Evolutionary conservation across 164 flowering plant species (phyloP).

Genomic region (Chimonanthus salicifolius): DNA sequence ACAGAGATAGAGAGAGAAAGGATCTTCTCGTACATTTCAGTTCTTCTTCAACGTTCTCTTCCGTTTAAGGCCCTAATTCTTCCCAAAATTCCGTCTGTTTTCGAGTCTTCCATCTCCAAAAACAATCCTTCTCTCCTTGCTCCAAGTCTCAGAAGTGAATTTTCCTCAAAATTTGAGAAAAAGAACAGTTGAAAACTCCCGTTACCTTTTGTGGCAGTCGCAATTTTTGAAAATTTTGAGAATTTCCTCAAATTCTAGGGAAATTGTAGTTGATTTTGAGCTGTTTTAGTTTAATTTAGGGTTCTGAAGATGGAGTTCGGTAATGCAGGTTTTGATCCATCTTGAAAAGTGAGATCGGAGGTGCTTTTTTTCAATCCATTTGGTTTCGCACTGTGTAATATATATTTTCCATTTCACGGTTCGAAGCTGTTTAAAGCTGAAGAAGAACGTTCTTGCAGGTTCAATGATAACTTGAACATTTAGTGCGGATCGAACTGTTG

Average conservation of each 20-base stretch:
- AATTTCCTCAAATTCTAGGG: not conserved
- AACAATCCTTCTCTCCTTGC: not conserved
- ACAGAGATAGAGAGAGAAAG: not conserved
- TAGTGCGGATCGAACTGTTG: slow-evolving; percentile 1
- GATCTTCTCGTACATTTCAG: slow-evolving; percentile 4
- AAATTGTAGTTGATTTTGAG: slow-evolving; percentile 1
- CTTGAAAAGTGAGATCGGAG: slow-evolving; percentile 3
- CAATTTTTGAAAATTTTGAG: not conserved
- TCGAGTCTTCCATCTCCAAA: not conserved
- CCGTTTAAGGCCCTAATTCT: not conserved
- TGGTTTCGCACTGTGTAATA: not conserved
- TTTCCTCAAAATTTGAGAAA: too few relatives aligned
- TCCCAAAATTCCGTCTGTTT: not conserved
- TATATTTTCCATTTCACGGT: not conserved
- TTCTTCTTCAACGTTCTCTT: not conserved
- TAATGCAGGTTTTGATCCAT: slow-evolving; percentile 21
- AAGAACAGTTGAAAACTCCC: too few relatives aligned
- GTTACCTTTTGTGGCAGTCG: not conserved
- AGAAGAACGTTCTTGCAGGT: slow-evolving; percentile 10
- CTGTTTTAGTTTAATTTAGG: slow-evolving; percentile 14
- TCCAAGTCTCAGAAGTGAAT: too few relatives aligned
- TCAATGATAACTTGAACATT: slow-evolving; percentile 8
- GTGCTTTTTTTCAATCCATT: slow-evolving; percentile 3
- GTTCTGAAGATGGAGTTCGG: slow-evolving; percentile 17
- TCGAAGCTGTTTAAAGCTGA: not conserved